Base-by-base conservation (phyloP, 2,329 filamentous ascomycete species). In the Endothia cerciana region DNA sequence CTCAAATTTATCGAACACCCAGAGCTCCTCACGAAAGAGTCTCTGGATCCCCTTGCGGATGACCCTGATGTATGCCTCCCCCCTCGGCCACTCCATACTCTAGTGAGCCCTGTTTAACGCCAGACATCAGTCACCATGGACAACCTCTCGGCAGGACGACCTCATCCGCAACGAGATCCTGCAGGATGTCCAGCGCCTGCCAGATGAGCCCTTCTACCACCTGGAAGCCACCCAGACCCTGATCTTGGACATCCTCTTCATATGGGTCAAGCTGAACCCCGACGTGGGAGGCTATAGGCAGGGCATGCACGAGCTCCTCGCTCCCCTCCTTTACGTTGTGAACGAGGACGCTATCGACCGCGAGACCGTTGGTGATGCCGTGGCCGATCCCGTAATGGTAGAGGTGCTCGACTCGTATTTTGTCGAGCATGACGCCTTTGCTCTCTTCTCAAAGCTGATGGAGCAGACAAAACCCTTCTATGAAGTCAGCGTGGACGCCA, bases 291-390 rank as follows among this genome's bases (percentile, higher is more conserved):
- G 88, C 22, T 99, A 99, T 75, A 88, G 95, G n/a, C 95, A 99
- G 79, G 95, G 95, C 13, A 99, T 99, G 94, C 95, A 99, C 75
- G 95, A 99, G 78, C 82, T 99, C 53, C 83, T 98, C 17, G 95
- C 95, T 0, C 94, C 95, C 0, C 88, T 99, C 45, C 81, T 97
- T 7, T 93, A 93, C 84, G 91, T 93, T 1, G 81, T 98, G 6
- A 88, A 94, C 71, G 84, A 89, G 71, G 95, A 99, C 78, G 90
- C 94, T 7, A 81, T 97, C 60, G 84, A 91, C 62, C 76, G 77
- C 3, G 71, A 74, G 2, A 74, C 77, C 3, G 70, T 72, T 56
- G 73, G 77, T 53, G 74, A 74, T 2, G 71, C 73, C 13, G 71
- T 75, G 43, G 75, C 78, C 3, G 85, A 90, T 59, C 77, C 81